Conservation (phyloP, 257 asterid genomes). For the Solanum tarapatanum region DNA sequence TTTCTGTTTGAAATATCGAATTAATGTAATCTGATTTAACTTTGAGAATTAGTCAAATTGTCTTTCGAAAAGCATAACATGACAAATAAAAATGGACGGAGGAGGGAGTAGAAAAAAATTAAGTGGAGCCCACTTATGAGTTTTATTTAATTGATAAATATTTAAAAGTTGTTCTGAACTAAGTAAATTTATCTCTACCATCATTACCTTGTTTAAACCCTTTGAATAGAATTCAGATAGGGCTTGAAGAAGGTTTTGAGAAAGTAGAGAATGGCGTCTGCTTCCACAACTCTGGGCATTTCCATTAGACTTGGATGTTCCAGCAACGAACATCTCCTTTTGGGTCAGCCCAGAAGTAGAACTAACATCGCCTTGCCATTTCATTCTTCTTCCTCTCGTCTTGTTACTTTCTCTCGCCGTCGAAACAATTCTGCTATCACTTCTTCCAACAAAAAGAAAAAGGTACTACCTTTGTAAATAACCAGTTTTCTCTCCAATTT, state of each 20-base stretch:
- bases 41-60: no score
- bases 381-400: conserved; percentile 4
- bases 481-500: neutral
- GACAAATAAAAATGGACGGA: no score
- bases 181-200: no score
- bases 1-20: no score
- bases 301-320: conserved; percentile 17
- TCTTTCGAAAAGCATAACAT: no score
- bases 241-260: neutral
- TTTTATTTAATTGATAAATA: no score
- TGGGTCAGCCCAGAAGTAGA: conserved; percentile 7
- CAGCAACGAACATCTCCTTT: conserved; percentile 10
- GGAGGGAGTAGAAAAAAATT: no score
- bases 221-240: neutral
- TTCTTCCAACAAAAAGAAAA: conserved; percentile 31
- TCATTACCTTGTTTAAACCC: neutral
- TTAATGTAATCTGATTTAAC: no score
- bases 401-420: conserved; percentile 48
- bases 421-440: conserved; percentile 24
- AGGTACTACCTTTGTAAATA: conserved; percentile 15
- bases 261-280: conserved; percentile 27
- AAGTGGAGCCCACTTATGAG: no score
- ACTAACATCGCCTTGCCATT: conserved; percentile 13
- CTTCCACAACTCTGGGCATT: conserved; percentile 31
- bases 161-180: no score